Evolutionary conservation across 2,329 filamentous ascomycete genomes (phyloP), one percentile per base, ranked within the genome.

Genomic region (Sarocladium kiliense): DNA sequence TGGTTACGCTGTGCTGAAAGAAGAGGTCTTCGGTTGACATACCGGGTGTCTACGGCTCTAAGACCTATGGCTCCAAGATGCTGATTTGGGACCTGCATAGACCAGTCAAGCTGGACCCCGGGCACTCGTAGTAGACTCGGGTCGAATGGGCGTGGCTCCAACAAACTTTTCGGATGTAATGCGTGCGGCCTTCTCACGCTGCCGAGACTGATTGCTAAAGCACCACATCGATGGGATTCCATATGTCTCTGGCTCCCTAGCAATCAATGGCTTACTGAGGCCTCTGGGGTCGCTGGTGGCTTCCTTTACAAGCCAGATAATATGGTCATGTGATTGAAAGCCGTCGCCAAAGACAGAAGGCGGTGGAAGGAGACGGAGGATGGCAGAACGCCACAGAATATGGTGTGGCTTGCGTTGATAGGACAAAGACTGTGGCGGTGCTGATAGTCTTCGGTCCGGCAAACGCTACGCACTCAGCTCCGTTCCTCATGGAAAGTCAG

Each of bases 271-370:
- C 32, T 36, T 36, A 36, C 32, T 36, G 32, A 36, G 32, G 32
- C 32, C 32, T 36, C 32, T 36, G 16, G 9, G n/a, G n/a, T n/a
- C n/a, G n/a, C n/a, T n/a, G n/a, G n/a, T n/a, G n/a, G n/a, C n/a
- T n/a, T n/a, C n/a, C n/a, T n/a, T n/a, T n/a, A n/a, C n/a, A n/a
- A n/a, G n/a, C n/a, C n/a, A n/a, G n/a, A n/a, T 39, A 7, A 6
- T 21, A 45, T 3, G 45, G 19, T 53, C 49, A 53, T 53, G 49
- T 53, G 49, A 53, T 32, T 18, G 23, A 25, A 45, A 26, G 10
- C 41, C n/a, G n/a, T 12, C 9, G 7, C 41, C 41, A 26, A 41
- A 25, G 23, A 45, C 11, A 45, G 45, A 50, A 30, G 45, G 45
- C 45, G 45, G 45, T 30, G 27, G 45, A 50, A 32, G 6, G 5